A percentile compares a stretch with the other conserved stretches of the same genome.
These are phyloP conservation scores for Infundibulicybe gibba DNA, from an alignment of 768 basidiomycete genomes.

Conservation along the genomic window DNA sequence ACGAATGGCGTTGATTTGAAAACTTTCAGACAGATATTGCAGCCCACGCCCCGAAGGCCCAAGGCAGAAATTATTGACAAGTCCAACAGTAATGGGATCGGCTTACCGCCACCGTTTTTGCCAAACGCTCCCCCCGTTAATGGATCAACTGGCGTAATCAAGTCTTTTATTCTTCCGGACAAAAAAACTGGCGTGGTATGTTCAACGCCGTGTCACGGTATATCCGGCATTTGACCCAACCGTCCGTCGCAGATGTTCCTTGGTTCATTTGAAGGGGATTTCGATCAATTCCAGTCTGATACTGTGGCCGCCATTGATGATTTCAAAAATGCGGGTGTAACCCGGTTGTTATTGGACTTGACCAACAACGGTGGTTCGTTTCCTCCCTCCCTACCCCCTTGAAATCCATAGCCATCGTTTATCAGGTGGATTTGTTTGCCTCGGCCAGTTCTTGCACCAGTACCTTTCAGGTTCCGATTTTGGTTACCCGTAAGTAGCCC, in stretches of 20 bases:
- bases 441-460: slow-evolving; percentile 57
- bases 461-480: slow-evolving; percentile 48
- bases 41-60: slow-evolving; percentile 11
- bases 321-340: slow-evolving; percentile 47
- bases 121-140: slow-evolving; percentile 41
- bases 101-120: slow-evolving; percentile 42
- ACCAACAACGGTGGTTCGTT: slow-evolving; percentile 59
- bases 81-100: slow-evolving; percentile 33
- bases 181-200: slow-evolving; percentile 58
- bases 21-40: not conserved
- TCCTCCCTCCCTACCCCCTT: not conserved
- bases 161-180: slow-evolving; percentile 52
- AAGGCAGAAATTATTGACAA: slow-evolving; percentile 41
- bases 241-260: slow-evolving; percentile 46
- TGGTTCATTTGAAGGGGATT: slow-evolving; percentile 53
- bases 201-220: slow-evolving; percentile 3
- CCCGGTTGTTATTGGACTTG: slow-evolving; percentile 51
- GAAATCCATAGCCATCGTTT: slow-evolving; percentile 1
- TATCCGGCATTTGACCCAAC: not conserved
- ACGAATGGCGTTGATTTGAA: slow-evolving; percentile 53
- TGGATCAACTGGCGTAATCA: slow-evolving; percentile 49
- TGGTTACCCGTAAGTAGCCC: slow-evolving; percentile 43
- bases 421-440: slow-evolving; percentile 57
- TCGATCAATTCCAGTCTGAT: slow-evolving; percentile 48
- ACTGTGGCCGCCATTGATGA: slow-evolving; percentile 37